Evolutionary conservation across 805 yeast genomes (phyloP), one percentile per base, ranked within the genome.

Genomic region (Metschnikowia matae): DNA sequence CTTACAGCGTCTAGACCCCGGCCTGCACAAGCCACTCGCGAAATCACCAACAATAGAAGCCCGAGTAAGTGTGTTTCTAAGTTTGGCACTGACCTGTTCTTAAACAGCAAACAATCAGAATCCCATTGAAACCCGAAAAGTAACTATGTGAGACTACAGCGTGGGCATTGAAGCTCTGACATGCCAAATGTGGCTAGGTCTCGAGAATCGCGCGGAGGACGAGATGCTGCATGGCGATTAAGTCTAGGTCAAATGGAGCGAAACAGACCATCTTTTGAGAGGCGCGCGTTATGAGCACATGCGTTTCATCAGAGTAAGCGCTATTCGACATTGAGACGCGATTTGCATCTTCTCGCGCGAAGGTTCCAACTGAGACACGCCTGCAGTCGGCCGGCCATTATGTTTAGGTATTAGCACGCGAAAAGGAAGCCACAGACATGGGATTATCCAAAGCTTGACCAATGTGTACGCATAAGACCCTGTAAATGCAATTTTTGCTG

Each of bases 271-370:
- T 42, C 29, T 21, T 42, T 42, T 42, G 31, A 40, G 43, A 20
- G 37, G 13, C 11, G 36, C 45, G 38, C 37, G 45, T 42, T 42
- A 42, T 33, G 45, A 42, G 45, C 45, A 35, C 44, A 10, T 21
- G 41, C 41, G 8, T 18, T 7, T 26, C n/a, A 38, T 4, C 21
- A 14, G 41, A 39, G 32, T 39, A 39, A 39, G 41, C 41, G 34
- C 18, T 39, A 29, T n/a, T 40, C 21, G 34, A 17, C 33, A 13
- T 18, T 33, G 38, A 42, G 45, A 42, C 45, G 45, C 45, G 45
- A 42, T 42, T 42, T 42, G 45, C 45, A 42, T 21, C 45, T 26
- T 15, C 29, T 40, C 21, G 43, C 45, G 45, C 45, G 38, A 40
- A 40, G 10, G 18, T 18, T 37, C 43, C 13, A 33, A 21, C 13